Evolutionary conservation across 2,329 filamentous ascomycete genomes (phyloP).

Genomic region (Rhynchosporium agropyri): DNA sequence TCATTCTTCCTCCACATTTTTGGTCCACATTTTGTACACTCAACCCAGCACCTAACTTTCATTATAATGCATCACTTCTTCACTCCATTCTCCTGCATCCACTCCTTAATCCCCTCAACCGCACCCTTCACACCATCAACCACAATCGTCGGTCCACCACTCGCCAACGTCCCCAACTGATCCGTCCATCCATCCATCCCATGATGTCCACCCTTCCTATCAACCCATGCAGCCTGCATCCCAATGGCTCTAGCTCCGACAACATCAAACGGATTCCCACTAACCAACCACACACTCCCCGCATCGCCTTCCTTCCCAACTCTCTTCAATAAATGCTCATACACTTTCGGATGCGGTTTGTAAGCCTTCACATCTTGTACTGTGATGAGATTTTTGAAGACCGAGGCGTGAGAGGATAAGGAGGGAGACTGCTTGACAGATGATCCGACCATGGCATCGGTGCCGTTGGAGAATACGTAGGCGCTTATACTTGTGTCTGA

Average conservation of each 20-base stretch:
- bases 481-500: constrained; percentile 40
- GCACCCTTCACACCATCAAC: constrained; percentile 61
- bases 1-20: too few relatives aligned
- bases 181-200: constrained; percentile 63
- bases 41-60: background rate
- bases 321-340: constrained; percentile 50
- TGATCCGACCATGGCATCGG: constrained; percentile 60
- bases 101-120: constrained; percentile 45
- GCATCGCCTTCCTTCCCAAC: constrained; percentile 42
- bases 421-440: constrained; percentile 61
- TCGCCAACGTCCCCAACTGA: constrained; percentile 52
- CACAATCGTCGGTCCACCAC: constrained; percentile 54
- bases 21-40: too few relatives aligned
- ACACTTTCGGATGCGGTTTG: constrained; percentile 67
- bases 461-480: constrained; percentile 61
- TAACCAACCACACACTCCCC: constrained; percentile 67
- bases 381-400: constrained; percentile 59
- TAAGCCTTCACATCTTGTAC: constrained; percentile 62
- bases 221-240: constrained; percentile 68
- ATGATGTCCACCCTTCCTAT: constrained; percentile 53
- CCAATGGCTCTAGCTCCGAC: constrained; percentile 64
- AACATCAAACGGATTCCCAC: constrained; percentile 73
- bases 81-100: constrained; percentile 36
- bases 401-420: constrained; percentile 50
- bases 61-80: background rate